Evolutionary conservation across 371 early-diverging fungal species (phyloP), one percentile per base, ranked within the genome.

Genomic region (Mucor piriformis): DNA sequence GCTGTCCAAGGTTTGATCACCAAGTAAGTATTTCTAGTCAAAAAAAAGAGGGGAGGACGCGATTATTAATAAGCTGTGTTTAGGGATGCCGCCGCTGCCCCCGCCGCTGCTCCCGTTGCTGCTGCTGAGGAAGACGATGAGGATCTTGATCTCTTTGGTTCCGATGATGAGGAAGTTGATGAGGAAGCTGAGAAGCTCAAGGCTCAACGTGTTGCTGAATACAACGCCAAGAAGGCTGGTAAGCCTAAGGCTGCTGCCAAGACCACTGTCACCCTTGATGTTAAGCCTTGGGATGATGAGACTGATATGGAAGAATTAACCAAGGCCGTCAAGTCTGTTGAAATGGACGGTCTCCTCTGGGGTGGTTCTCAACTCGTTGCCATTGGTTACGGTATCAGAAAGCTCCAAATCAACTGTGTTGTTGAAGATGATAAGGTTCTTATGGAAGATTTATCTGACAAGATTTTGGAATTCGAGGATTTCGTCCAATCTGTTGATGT

Each of bases 231-330:
- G 88, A 97, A 97, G 89, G 94, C 92, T 49, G 79, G 82, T 67
- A 95, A 94, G 92, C 95, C 96, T 69, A 89, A 89, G 81, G 79
- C 88, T 57, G 84, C 83, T 67, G 96, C 96, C 78, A 97, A 97
- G 91, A 94, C 96, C 71, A 88, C 89, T 75, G 81, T 95, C 73
- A 86, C 89, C 67, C 84, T 94, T 42, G 97, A 97, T 62, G 89
- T 95, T 72, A 97, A 97, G 92, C 95, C 96, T 67, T 97, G 97
- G 97, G 97, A 96, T 81, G 95, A 95, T 79, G 95, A 95, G 67
- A 97, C 97, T 57, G 85, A 90, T 67, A 84, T 95, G 82, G 84
- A 77, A 25, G 93, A 75, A 44, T 73, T 97, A 67, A 91, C 92
- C 71, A 69, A 67, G 12, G 64, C 67, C 63, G 93, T 97, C 79